Evolutionary conservation across 1,284 basidiomycete species (phyloP).

Genomic region (Thelephora terrestris): DNA sequence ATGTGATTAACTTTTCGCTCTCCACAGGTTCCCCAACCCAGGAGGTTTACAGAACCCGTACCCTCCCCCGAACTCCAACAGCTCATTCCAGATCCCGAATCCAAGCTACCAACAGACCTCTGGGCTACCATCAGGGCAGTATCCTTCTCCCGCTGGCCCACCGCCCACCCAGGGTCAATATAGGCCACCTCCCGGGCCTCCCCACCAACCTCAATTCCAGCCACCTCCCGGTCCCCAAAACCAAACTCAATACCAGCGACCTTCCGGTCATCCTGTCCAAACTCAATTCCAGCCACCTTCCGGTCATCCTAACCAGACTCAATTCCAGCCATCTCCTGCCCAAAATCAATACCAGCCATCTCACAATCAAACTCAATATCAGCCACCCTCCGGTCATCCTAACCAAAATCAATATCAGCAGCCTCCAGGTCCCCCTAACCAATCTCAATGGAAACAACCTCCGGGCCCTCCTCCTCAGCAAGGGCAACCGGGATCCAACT

Average conservation of each 20-base stretch:
- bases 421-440: slow-evolving; percentile 6
- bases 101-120: background rate
- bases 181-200: slow-evolving; percentile 8
- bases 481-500: slow-evolving; percentile 13
- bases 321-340: slow-evolving; percentile 5
- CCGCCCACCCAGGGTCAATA: slow-evolving; percentile 8
- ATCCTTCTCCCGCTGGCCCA: slow-evolving; percentile 18
- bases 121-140: slow-evolving; percentile 12
- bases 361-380: slow-evolving; percentile 6
- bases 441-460: slow-evolving; percentile 1
- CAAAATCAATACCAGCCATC: slow-evolving; percentile 9
- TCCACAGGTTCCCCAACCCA: no score
- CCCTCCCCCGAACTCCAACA: no score
- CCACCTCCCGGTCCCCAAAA: slow-evolving; percentile 19
- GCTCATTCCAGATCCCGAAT: background rate
- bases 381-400: slow-evolving; percentile 9
- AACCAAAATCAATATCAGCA: slow-evolving; percentile 7
- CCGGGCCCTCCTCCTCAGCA: slow-evolving; percentile 22
- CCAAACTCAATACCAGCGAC: background rate
- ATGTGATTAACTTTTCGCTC: no score
- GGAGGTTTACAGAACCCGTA: no score
- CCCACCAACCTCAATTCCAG: background rate
- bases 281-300: background rate
- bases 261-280: slow-evolving; percentile 20
- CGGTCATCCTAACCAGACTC: background rate